Base-by-base conservation (phyloP, 768 basidiomycete species). In the Boletus tomentosulus region DNA sequence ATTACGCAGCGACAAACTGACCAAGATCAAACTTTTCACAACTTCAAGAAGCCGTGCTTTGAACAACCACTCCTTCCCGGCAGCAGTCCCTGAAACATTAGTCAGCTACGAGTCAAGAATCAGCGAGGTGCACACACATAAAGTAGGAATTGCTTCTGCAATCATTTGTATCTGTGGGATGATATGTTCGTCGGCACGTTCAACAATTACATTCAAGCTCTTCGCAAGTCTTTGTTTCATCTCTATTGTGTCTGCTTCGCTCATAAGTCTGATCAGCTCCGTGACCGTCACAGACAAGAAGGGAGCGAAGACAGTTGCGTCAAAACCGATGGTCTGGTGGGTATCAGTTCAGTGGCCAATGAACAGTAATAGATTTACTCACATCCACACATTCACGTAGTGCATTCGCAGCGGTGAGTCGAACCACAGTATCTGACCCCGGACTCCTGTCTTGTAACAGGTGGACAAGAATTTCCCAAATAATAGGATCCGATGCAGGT, bases 301-400 rank as follows among this genome's bases (percentile, higher is more conserved):
- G 3, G 89, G 89, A n/a, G 77, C 69, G 63, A 96, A 92, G 13
- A 73, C 62, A 28, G 79, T 67, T 13, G 78, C 65, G 41, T 88
- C 75, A 61, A 94, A 92, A 33, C 76, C 75, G 57, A 85, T 52
- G 15, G 82, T 82, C 91, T 92, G 48, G 25, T 42, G 35, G 25
- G 25, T 38, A 52, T 60, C 54, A 54, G 48, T 55, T 44, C 41
- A 33, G 57, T 19, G 42, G 15, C 46, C 41, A 39, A 35, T 30
- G 37, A 19, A 22, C 19, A 54, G n/a, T 37, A 27, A 25, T 24
- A 37, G n/a, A 45, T 51, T 41, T 30, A 72, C 90, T 59, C 72
- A 95, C 94, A 66, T 96, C 88, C 24, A 93, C 80, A 62, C 91
- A 91, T 65, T 93, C 87, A 37, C 83, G 79, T 28, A 98, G 66